These are phyloP conservation scores for Tylopilus sp. DNA, from an alignment of 1,284 basidiomycete species.

Conservation along the genomic window DNA sequence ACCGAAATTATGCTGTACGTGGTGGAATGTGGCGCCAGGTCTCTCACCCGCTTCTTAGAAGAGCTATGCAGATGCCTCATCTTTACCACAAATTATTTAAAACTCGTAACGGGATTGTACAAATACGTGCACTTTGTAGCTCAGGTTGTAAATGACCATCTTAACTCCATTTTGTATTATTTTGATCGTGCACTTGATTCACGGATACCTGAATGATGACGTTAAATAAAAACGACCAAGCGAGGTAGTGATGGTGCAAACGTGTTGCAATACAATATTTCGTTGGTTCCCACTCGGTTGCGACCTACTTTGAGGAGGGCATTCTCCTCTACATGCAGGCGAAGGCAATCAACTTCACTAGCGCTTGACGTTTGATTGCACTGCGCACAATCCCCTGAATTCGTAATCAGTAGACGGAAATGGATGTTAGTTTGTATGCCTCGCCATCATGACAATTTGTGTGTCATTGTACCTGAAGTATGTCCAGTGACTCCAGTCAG, in stretches of 20 bases:
- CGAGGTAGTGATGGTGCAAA: constrained; percentile 33
- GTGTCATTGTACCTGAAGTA: constrained; percentile 89
- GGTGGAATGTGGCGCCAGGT: constrained; percentile 63
- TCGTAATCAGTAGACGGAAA: constrained; percentile 2
- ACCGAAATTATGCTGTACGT: constrained; percentile 19
- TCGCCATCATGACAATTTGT: constrained; percentile 79
- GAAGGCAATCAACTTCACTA: constrained; percentile 75
- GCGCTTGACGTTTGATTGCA: constrained; percentile 60
- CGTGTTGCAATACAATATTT: constrained; percentile 91
- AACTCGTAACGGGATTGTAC: background rate
- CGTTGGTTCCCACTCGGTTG: constrained; percentile 78
- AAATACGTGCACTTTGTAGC: constrained; percentile 83
- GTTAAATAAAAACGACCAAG: constrained; percentile 9
- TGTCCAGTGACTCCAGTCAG: constrained; percentile 1
- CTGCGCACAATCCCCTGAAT: constrained; percentile 65
- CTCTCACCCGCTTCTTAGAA: constrained; percentile 74
- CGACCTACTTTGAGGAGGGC: constrained; percentile 90
- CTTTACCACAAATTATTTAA: constrained; percentile 44
- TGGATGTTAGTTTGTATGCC: background rate
- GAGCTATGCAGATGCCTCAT: constrained; percentile 76
- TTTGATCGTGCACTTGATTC: constrained; percentile 93
- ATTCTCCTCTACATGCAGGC: constrained; percentile 98
- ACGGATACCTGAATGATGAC: constrained; percentile 76
- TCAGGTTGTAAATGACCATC: constrained; percentile 93
- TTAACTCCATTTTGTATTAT: constrained; percentile 94